Percentiles rank a stretch among this genome's conserved stretches.
These are phyloP conservation scores for Vaccinium darrowii DNA, from an alignment of 148 eudicot species.

Conservation along the genomic window DNA sequence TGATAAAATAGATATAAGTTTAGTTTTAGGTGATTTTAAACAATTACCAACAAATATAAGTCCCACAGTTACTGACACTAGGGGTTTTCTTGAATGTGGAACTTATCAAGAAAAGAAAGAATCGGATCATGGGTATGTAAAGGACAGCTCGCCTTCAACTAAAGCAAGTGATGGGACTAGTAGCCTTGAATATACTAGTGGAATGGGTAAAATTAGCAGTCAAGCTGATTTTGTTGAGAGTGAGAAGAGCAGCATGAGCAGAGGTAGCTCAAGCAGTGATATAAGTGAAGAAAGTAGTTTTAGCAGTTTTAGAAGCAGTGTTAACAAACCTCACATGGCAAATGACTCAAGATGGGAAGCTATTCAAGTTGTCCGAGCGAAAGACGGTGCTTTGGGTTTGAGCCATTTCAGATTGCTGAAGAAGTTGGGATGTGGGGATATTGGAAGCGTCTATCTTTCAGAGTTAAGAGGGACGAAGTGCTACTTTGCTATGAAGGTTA, in stretches of 20 bases:
- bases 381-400: constrained; percentile 74
- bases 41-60: constrained; percentile 19
- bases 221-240: constrained; percentile 63
- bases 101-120: constrained; percentile 47
- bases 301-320: constrained; percentile 81
- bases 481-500: constrained; percentile 92
- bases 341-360: constrained; percentile 93
- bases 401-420: constrained; percentile 79
- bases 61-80: constrained; percentile 16
- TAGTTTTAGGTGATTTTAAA: constrained; percentile 36
- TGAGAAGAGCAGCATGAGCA: constrained; percentile 68
- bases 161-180: constrained; percentile 64
- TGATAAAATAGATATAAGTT: constrained; percentile 44
- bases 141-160: constrained; percentile 43
- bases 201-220: constrained; percentile 70
- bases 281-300: constrained; percentile 82
- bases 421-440: constrained; percentile 93
- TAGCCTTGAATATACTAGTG: constrained; percentile 64
- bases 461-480: constrained; percentile 85
- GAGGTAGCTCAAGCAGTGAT: constrained; percentile 85
- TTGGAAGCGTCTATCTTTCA: constrained; percentile 92
- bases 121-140: constrained; percentile 35
- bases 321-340: constrained; percentile 81
- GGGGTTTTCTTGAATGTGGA: constrained; percentile 31
- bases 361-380: constrained; percentile 69